Conservation (phyloP, 768 basidiomycete species). For the Grammothele lineata region DNA sequence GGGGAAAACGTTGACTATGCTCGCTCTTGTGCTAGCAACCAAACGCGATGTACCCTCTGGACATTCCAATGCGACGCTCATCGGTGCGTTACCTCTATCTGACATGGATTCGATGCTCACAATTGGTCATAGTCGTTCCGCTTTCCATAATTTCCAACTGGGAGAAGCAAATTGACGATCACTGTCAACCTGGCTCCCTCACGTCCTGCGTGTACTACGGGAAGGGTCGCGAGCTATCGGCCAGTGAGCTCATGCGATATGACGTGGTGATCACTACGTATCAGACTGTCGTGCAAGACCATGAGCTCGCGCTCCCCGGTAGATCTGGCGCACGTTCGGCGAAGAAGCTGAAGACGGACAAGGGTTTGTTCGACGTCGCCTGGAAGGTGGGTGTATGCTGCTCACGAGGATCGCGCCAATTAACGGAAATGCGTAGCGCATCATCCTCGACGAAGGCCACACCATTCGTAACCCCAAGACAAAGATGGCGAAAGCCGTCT, state of each 20-base stretch:
- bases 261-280: constrained; percentile 87
- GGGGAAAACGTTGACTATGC: constrained; percentile 89
- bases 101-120: too few relatives aligned
- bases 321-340: constrained; percentile 31
- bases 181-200: constrained; percentile 51
- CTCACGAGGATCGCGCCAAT: background rate
- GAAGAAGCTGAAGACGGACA: constrained; percentile 61
- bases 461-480: constrained; percentile 82
- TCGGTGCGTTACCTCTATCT: constrained; percentile 45
- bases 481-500: constrained; percentile 73
- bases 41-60: constrained; percentile 54
- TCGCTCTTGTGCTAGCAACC: constrained; percentile 77
- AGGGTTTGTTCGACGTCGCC: constrained; percentile 58
- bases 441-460: constrained; percentile 90
- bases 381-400: constrained; percentile 64
- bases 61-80: constrained; percentile 68
- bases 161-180: constrained; percentile 81
- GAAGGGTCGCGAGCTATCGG: constrained; percentile 50
- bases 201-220: constrained; percentile 70
- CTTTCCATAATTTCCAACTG: constrained; percentile 85
- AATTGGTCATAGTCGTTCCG: constrained; percentile 71
- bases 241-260: constrained; percentile 56
- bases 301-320: constrained; percentile 16
- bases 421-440: constrained; percentile 38
- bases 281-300: constrained; percentile 62